These are phyloP conservation scores for Clathrospora elynae DNA, from an alignment of 2,329 filamentous ascomycete species.

Conservation along the genomic window DNA sequence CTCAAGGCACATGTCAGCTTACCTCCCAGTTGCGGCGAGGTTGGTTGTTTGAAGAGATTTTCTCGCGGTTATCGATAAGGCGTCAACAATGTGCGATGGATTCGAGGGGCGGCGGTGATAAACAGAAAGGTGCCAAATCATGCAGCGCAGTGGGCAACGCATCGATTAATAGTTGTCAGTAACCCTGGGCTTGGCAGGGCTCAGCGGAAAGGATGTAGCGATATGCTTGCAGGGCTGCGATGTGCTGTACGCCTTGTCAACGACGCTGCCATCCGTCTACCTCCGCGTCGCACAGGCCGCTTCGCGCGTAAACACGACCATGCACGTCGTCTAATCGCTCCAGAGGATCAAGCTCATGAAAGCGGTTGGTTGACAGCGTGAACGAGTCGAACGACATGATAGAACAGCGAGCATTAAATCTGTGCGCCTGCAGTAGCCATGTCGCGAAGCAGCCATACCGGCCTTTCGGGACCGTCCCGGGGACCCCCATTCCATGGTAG, in stretches of 20 bases:
- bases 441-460: slow-evolving; percentile 25
- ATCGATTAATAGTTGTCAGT: slow-evolving; percentile 35
- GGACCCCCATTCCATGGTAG: slow-evolving; percentile 31
- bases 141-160: slow-evolving; percentile 22
- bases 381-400: slow-evolving; percentile 28
- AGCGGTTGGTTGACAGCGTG: slow-evolving; percentile 24
- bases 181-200: slow-evolving; percentile 38
- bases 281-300: slow-evolving; percentile 31
- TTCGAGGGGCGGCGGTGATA: slow-evolving; percentile 5
- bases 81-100: not conserved
- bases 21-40: slow-evolving; percentile 29
- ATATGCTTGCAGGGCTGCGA: slow-evolving; percentile 35
- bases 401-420: slow-evolving; percentile 22
- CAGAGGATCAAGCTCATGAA: slow-evolving; percentile 23
- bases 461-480: slow-evolving; percentile 23
- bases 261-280: slow-evolving; percentile 25
- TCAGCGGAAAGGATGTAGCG: slow-evolving; percentile 32
- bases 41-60: slow-evolving; percentile 29
- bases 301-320: slow-evolving; percentile 28
- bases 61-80: slow-evolving; percentile 35
- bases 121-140: slow-evolving; percentile 18
- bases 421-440: slow-evolving; percentile 24
- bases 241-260: slow-evolving; percentile 31
- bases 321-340: slow-evolving; percentile 25
- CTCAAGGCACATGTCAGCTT: slow-evolving; percentile 12